Evolutionary conservation across 805 yeast species (phyloP), one percentile per base, ranked within the genome.

Genomic region (Kurtzmaniella fragi): DNA sequence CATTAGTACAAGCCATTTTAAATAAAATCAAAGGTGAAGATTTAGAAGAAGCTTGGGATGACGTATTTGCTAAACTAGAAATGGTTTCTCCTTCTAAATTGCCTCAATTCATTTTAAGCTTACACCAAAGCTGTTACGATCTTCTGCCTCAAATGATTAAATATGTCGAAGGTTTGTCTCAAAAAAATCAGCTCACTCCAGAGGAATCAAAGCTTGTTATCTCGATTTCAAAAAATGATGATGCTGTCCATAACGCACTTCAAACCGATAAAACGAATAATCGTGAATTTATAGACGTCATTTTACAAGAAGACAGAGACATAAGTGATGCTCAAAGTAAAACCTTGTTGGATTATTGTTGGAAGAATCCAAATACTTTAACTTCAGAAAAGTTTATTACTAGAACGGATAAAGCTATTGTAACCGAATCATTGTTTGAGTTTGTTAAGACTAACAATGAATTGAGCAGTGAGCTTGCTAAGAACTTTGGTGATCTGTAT

Each of bases 1-100:
- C 32, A 5, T 13, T 49, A 35, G 37, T 57, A 32, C 8, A 38
- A 4, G 29, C 30, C 7, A 38, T 39, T 37, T 44, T 72, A 13
- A 50, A 57, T 11, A 37, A 38, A 1, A 39, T 56, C 2, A 44
- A 49, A 12, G 46, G 53, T 3, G 43, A 46, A 4, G 41, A 38
- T 1, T 42, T 55, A 20, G 41, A 57, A 17, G 64, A 59, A n/a
- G 34, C 55, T 12, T 53, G 72, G 30, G 62, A 66, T 41, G 63
- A 61, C 29, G 46, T 56, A 20, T 68, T 50, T 41, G 34, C 50
- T n/a, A 68, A 64, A 30, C 37, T 68, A 4, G 39, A 45, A 13
- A 41, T 35, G 44, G 57, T 51, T 6, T 44, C 44, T 14, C 52
- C 59, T 37, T 42, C 45, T 14, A 48, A 44, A 15, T 31, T 59